A percentile compares a stretch with the other conserved stretches of the same genome.
phyloP scores from a whole-genome alignment of 169 alveolate genomes.

The Cryptosporidium xiaoi region DNA sequence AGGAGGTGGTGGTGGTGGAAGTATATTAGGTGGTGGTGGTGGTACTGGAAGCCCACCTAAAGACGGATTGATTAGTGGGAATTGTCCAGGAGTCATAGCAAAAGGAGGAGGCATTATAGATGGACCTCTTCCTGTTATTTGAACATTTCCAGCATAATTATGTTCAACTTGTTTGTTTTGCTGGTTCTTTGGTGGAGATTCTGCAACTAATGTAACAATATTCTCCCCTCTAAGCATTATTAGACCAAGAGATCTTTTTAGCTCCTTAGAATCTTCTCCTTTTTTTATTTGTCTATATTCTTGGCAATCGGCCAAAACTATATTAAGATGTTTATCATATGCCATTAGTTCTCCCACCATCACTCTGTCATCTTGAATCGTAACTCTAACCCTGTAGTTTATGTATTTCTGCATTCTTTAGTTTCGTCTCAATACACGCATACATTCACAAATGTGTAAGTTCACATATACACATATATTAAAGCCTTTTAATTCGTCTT shows the following conservation, averaged over 20 bases:
- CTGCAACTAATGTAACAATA: conserved; percentile 96
- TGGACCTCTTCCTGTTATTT: conserved; percentile 49
- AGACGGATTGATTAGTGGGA: conserved; percentile 19
- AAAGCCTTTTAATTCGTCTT: too few species aligned
- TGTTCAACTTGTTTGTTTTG: conserved; percentile 75
- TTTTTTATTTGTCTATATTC: conserved; percentile 93
- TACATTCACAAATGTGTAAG: too few species aligned
- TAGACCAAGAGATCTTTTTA: conserved; percentile 96
- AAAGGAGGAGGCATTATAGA: conserved; percentile 38
- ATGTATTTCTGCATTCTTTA: conserved; percentile 94
- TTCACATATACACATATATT: too few species aligned
- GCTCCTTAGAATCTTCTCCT: conserved; percentile 83
- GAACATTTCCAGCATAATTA: conserved; percentile 38
- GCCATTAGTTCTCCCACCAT: conserved; percentile 97
- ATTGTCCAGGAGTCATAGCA: conserved; percentile 29
- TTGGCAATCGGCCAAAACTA: conserved; percentile 97
- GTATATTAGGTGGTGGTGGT: conserved; percentile 50
- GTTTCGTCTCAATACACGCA: conserved; percentile 65
- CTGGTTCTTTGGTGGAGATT: conserved; percentile 94
- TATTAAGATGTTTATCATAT: conserved; percentile 98
- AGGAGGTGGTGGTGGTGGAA: conserved; percentile 32
- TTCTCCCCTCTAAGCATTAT: conserved; percentile 97
- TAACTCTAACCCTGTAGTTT: conserved; percentile 94
- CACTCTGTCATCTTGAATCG: conserved; percentile 93
- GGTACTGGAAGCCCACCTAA: conserved; percentile 34